Conservation (phyloP, 495 filamentous ascomycete genomes). For the Talaromyces liani region DNA sequence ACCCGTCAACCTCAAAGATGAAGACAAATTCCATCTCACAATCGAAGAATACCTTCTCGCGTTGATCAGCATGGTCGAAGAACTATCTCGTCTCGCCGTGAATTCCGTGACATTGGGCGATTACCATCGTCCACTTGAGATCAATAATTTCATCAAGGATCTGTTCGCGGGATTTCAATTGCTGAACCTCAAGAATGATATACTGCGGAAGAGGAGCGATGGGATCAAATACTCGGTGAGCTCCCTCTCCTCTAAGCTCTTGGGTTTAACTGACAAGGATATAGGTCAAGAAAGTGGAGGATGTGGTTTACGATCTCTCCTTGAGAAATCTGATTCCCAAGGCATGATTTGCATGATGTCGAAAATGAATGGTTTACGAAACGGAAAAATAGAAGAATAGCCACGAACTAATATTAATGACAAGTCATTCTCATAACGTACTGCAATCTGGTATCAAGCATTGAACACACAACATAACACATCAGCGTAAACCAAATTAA, state of each 20-base stretch:
- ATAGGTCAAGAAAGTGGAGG: conserved; percentile 89
- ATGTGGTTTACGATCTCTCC: conserved; percentile 92
- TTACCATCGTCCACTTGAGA: conserved; percentile 71
- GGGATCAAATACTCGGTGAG: conserved; percentile 87
- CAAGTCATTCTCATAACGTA: neutral
- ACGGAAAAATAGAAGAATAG: conserved; percentile 11
- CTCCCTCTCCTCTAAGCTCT: conserved; percentile 3
- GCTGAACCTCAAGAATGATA: conserved; percentile 94
- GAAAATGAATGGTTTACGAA: neutral
- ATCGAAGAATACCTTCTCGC: conserved; percentile 94
- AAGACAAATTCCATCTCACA: conserved; percentile 87
- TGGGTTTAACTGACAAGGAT: conserved; percentile 3
- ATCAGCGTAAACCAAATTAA: neutral
- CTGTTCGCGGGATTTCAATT: conserved; percentile 93
- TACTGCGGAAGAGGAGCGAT: conserved; percentile 78
- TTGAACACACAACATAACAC: neutral
- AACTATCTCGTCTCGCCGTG: conserved; percentile 85
- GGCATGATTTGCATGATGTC: neutral
- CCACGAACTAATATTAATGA: conserved; percentile 6
- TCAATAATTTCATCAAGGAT: conserved; percentile 90
- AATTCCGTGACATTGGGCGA: conserved; percentile 94
- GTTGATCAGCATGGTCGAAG: conserved; percentile 78
- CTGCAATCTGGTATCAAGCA: conserved; percentile 7
- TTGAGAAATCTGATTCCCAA: conserved; percentile 72
- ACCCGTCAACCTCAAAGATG: conserved; percentile 87